phyloP scores from a whole-genome alignment of 257 asterid genomes.

The Plectranthus barbatus region DNA sequence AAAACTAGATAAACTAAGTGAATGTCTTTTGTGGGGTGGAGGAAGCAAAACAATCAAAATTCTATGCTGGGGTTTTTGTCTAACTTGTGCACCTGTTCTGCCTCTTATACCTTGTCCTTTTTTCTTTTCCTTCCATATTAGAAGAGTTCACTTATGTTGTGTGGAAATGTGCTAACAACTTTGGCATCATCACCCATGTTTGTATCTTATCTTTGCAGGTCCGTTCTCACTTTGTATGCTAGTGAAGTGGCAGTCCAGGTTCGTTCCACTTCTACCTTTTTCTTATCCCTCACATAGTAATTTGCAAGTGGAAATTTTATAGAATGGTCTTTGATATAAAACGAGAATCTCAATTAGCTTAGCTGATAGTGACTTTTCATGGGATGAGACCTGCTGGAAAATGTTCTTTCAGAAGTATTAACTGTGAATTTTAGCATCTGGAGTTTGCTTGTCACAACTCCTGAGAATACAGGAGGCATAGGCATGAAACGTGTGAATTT shows the following conservation, averaged over 20 bases:
- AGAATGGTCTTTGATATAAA: no score
- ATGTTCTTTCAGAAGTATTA: no score
- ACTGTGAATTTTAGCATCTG: no score
- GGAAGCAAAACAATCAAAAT: not conserved
- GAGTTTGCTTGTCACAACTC: no score
- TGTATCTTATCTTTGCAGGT: slow-evolving; percentile 46
- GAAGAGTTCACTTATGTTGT: not conserved
- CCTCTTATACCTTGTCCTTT: not conserved
- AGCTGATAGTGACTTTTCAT: no score
- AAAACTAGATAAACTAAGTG: not conserved
- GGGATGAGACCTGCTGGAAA: no score
- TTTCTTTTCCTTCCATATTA: not conserved
- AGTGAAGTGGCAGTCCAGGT: slow-evolving; percentile 88
- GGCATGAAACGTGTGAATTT: no score
- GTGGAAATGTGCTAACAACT: not conserved
- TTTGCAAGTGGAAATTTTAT: not conserved
- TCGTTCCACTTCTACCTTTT: slow-evolving; percentile 19
- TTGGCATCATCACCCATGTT: slow-evolving; percentile 7
- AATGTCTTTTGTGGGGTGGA: not conserved
- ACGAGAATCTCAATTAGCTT: no score
- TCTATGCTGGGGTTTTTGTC: not conserved
- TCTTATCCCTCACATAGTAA: not conserved
- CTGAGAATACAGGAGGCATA: no score
- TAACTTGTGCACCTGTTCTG: not conserved
- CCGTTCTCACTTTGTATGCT: slow-evolving; percentile 48